Percentiles rank a stretch among this genome's conserved stretches.
Evolutionary conservation across 2,329 filamentous ascomycete species (phyloP).

Genomic region (Talaromyces sp.): DNA sequence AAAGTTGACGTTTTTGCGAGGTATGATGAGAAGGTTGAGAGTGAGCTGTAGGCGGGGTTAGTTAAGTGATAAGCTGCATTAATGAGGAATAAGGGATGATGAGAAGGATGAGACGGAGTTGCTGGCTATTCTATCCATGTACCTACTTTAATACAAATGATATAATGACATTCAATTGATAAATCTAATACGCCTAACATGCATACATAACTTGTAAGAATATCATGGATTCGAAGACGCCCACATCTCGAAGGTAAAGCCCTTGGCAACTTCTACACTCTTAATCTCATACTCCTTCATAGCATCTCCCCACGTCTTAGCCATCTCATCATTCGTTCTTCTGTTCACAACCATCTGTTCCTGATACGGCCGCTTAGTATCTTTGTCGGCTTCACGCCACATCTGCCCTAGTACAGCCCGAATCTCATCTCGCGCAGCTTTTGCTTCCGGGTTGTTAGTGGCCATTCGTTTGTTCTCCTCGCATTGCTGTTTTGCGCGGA

Average conservation of each 20-base stretch:
- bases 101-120: background rate
- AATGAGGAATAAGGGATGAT: background rate
- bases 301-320: constrained; percentile 69
- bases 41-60: background rate
- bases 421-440: constrained; percentile 69
- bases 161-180: background rate
- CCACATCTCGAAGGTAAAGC: constrained; percentile 42
- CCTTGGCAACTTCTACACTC: constrained; percentile 40
- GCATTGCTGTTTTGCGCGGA: constrained; percentile 61
- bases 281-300: constrained; percentile 53
- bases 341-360: constrained; percentile 72
- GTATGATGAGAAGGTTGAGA: constrained; percentile 21
- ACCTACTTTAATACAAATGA: background rate
- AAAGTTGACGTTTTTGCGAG: constrained; percentile 28
- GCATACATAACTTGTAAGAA: background rate
- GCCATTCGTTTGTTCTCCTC: constrained; percentile 66
- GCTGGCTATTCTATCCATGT: background rate
- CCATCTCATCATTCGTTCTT: constrained; percentile 61
- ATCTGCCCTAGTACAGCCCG: constrained; percentile 81
- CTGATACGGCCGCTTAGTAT: constrained; percentile 73
- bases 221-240: background rate
- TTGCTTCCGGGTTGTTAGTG: constrained; percentile 66
- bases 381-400: constrained; percentile 76
- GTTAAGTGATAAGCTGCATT: background rate
- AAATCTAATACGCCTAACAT: background rate